phyloP scores from a whole-genome alignment of 495 filamentous ascomycete genomes.

The Penicillium herquei region DNA sequence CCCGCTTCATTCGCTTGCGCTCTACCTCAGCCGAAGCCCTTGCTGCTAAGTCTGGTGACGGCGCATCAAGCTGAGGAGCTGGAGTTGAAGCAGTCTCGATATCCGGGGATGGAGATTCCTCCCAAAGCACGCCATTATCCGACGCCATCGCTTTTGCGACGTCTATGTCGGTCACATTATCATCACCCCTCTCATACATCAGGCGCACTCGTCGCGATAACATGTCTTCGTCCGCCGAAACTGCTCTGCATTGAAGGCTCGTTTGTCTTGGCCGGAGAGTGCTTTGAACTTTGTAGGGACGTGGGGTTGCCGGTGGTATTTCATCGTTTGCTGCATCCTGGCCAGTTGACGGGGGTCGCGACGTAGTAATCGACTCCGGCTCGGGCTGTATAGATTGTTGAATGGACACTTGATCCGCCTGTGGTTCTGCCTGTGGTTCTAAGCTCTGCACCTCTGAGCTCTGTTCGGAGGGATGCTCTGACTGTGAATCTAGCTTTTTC shows the following conservation, averaged over 20 bases:
- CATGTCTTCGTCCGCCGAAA: conserved; percentile 78
- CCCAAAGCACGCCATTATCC: conserved; percentile 58
- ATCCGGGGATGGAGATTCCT: conserved; percentile 51
- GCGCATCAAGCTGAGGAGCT: conserved; percentile 16
- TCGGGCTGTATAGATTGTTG: conserved; percentile 5
- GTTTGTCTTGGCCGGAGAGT: conserved; percentile 37
- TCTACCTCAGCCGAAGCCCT: conserved; percentile 27
- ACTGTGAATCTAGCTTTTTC: conserved; percentile 16
- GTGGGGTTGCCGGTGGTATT: conserved; percentile 37
- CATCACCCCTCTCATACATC: conserved; percentile 80
- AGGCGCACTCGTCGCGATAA: conserved; percentile 85
- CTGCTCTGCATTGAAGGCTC: conserved; percentile 33
- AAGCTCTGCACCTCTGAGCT: background rate
- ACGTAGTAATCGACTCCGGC: conserved; percentile 1
- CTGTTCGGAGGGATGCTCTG: conserved; percentile 5
- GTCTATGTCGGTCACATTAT: conserved; percentile 52
- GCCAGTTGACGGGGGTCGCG: conserved; percentile 6
- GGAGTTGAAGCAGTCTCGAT: conserved; percentile 41
- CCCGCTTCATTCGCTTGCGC: conserved; percentile 38
- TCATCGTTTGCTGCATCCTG: conserved; percentile 21
- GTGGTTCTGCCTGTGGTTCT: background rate
- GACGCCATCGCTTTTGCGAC: conserved; percentile 42
- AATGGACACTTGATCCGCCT: conserved; percentile 3
- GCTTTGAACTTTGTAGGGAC: conserved; percentile 33
- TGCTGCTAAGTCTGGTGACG: conserved; percentile 17